phyloP scores from a whole-genome alignment of 2,329 filamentous ascomycete species.

The Teratosphaeria zuluensis region DNA sequence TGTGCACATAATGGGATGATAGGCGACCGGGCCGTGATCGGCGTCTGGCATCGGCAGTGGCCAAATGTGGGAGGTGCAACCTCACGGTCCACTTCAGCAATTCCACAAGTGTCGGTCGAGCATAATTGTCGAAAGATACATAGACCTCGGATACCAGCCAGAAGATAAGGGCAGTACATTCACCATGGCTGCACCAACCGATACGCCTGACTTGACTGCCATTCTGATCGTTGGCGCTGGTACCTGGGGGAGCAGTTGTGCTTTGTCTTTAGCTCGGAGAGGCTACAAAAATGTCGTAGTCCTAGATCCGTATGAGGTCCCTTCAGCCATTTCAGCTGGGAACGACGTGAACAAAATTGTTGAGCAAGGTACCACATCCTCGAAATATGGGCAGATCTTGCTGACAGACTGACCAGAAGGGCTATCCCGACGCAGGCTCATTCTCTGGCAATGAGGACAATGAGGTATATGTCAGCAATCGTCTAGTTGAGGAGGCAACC shows the following conservation, averaged over 20 bases:
- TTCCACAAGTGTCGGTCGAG: background rate
- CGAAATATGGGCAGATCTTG: background rate
- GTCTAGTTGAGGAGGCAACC: slow-evolving; percentile 27
- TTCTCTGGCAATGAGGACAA: slow-evolving; percentile 19
- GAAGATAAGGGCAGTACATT: background rate
- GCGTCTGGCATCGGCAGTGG: too few relatives aligned
- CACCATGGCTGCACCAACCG: background rate
- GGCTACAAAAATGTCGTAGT: slow-evolving; percentile 42
- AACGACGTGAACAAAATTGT: slow-evolving; percentile 44
- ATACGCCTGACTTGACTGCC: background rate
- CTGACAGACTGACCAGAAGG: slow-evolving; percentile 9
- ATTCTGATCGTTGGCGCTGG: slow-evolving; percentile 41
- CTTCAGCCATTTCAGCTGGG: slow-evolving; percentile 40
- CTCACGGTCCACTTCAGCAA: background rate
- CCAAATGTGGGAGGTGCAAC: background rate
- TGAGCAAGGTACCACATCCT: slow-evolving; percentile 27
- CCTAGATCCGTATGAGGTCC: slow-evolving; percentile 38
- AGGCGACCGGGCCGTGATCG: background rate
- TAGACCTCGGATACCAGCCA: background rate
- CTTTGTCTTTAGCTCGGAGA: slow-evolving; percentile 40
- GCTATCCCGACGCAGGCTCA: slow-evolving; percentile 12
- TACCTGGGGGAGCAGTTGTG: slow-evolving; percentile 44
- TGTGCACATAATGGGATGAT: background rate
- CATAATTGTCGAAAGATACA: background rate
- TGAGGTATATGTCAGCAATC: slow-evolving; percentile 28